A percentile compares a stretch with the other conserved stretches of the same genome.
These are phyloP conservation scores for Phytophthora palmivora DNA, from an alignment of 352 stramenopile genomes.

Conservation along the genomic window DNA sequence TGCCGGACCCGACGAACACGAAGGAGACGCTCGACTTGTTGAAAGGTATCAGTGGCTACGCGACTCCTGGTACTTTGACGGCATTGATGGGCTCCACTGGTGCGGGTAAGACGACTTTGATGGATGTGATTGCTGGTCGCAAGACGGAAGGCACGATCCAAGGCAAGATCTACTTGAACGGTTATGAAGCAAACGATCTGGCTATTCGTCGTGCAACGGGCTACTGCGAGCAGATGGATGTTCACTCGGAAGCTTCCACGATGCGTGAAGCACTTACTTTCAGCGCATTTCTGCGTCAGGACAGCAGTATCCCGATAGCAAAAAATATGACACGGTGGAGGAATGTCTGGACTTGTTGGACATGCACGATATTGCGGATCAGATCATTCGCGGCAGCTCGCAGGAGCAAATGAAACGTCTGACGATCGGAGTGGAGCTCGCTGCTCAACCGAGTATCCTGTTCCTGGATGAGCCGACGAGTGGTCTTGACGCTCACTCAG, in stretches of 20 bases:
- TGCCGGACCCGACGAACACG: conserved; percentile 34
- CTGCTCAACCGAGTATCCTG: conserved; percentile 72
- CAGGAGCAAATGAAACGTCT: conserved; percentile 53
- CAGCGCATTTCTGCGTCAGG: conserved; percentile 73
- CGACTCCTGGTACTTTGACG: conserved; percentile 78
- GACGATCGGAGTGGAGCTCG: conserved; percentile 90
- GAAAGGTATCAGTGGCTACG: conserved; percentile 49
- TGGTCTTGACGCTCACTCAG: conserved; percentile 82
- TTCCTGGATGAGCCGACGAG: conserved; percentile 78
- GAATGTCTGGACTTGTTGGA: conserved; percentile 40
- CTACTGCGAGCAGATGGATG: conserved; percentile 74
- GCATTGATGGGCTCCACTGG: conserved; percentile 82
- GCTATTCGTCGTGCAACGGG: conserved; percentile 46
- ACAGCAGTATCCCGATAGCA: conserved; percentile 26
- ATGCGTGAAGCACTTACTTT: conserved; percentile 90
- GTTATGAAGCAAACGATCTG: conserved; percentile 36
- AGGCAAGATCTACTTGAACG: conserved; percentile 63
- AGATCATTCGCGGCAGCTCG: conserved; percentile 45
- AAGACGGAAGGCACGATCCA: conserved; percentile 56
- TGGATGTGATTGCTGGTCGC: conserved; percentile 24
- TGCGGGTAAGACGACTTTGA: conserved; percentile 54
- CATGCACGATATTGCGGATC: conserved; percentile 42
- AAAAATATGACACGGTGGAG: conserved; percentile 42
- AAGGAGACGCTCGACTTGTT: conserved; percentile 45
- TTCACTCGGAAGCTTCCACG: conserved; percentile 56